Evolutionary conservation across 495 filamentous ascomycete species (phyloP).

Genomic region (Talaromyces borbonicus): DNA sequence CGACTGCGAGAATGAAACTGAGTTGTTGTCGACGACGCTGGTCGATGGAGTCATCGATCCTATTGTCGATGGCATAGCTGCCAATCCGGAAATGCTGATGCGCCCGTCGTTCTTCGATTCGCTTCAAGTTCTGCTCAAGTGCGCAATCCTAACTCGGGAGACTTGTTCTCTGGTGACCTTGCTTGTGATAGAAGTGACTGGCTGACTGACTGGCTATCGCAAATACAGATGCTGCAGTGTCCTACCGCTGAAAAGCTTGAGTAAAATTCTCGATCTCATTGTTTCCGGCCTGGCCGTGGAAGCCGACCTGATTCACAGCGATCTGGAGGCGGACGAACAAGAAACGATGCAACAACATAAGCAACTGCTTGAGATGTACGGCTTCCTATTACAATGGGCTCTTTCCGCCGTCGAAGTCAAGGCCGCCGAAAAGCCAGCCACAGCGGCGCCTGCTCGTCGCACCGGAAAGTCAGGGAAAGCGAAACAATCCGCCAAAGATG

Average conservation of each 20-base stretch:
- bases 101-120: slow-evolving; percentile 77
- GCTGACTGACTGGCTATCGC: neutral
- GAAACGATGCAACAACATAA: slow-evolving; percentile 80
- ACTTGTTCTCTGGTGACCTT: slow-evolving; percentile 27
- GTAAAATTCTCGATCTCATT: slow-evolving; percentile 88
- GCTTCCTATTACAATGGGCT: slow-evolving; percentile 90
- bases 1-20: slow-evolving; percentile 87
- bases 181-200: slow-evolving; percentile 53
- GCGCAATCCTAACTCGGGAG: slow-evolving; percentile 22
- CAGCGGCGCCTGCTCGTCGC: slow-evolving; percentile 54
- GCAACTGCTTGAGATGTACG: slow-evolving; percentile 85
- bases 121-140: slow-evolving; percentile 94
- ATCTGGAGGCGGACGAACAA: slow-evolving; percentile 85
- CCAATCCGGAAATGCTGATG: slow-evolving; percentile 78
- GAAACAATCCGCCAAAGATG: slow-evolving; percentile 58
- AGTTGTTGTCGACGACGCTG: slow-evolving; percentile 62
- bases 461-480: slow-evolving; percentile 71
- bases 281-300: slow-evolving; percentile 90
- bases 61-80: slow-evolving; percentile 87
- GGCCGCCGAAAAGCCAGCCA: slow-evolving; percentile 75
- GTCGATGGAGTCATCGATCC: slow-evolving; percentile 82
- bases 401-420: slow-evolving; percentile 88
- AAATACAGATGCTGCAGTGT: slow-evolving; percentile 70
- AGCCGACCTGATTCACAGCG: slow-evolving; percentile 73
- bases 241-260: slow-evolving; percentile 69